Conservation (phyloP, 2,329 filamentous ascomycete genomes). For the Penicillium brevicompactum region DNA sequence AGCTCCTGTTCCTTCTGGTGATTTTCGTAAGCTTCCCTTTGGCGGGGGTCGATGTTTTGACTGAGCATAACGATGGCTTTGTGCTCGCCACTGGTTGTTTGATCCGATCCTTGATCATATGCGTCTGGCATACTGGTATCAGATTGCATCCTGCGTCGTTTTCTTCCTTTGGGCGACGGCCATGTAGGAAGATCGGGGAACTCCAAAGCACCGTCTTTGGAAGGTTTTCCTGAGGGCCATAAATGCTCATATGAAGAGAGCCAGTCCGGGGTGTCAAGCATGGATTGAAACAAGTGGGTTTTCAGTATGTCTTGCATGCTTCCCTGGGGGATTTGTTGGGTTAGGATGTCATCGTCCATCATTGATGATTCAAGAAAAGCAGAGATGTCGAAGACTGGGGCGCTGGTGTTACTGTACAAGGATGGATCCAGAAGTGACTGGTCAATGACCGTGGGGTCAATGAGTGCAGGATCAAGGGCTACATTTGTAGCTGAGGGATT, state of each 20-base stretch:
- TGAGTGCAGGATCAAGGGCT: background rate
- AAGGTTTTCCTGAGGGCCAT: constrained; percentile 10
- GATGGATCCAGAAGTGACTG: background rate
- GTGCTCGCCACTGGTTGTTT: background rate
- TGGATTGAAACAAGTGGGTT: background rate
- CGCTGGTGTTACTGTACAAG: background rate
- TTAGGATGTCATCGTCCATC: background rate
- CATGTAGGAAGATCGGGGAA: constrained; percentile 8
- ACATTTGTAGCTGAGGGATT: background rate
- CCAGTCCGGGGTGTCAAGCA: constrained; percentile 4
- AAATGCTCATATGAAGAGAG: background rate
- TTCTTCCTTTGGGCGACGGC: background rate
- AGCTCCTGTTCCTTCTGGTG: background rate
- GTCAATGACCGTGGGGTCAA: constrained; percentile 7
- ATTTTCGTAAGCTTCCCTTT: background rate
- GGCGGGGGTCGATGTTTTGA: background rate
- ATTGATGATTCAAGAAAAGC: background rate
- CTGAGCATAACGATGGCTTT: background rate
- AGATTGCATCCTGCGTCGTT: background rate
- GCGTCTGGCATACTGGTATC: background rate
- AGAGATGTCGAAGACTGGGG: background rate
- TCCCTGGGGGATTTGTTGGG: background rate
- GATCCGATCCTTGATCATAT: background rate
- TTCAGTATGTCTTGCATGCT: background rate
- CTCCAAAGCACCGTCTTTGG: constrained; percentile 8